These are phyloP conservation scores for Closterium sp. DNA, from an alignment of 139 green algal species.

Conservation along the genomic window DNA sequence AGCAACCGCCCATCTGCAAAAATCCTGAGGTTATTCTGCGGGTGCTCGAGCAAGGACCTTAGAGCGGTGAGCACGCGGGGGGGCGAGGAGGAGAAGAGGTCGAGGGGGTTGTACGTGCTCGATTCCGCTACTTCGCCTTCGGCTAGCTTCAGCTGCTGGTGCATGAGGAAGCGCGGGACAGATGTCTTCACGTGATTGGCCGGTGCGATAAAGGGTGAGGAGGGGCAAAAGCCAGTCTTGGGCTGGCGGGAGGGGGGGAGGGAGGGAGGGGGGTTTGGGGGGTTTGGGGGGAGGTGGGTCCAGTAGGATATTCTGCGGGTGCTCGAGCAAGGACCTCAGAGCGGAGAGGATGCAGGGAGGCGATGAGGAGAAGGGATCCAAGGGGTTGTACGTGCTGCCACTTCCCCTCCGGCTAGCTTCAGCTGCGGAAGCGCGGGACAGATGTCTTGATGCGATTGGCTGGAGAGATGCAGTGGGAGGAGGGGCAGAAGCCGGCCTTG, in stretches of 20 bases:
- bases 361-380: slow-evolving; percentile 48
- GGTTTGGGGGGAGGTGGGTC: too few relatives aligned
- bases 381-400: slow-evolving; percentile 68
- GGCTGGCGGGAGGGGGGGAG: too few relatives aligned
- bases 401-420: slow-evolving; percentile 21
- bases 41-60: slow-evolving; percentile 43
- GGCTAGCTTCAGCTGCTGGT: slow-evolving; percentile 38
- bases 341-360: slow-evolving; percentile 28
- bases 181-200: slow-evolving; percentile 17
- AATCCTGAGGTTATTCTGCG: slow-evolving; percentile 77
- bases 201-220: background rate
- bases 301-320: too few relatives aligned
- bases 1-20: slow-evolving; percentile 62
- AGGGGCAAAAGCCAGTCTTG: too few relatives aligned
- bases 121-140: slow-evolving; percentile 24
- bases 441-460: slow-evolving; percentile 15
- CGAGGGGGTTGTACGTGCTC: slow-evolving; percentile 70
- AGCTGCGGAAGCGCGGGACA: slow-evolving; percentile 21
- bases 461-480: background rate
- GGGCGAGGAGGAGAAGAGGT: slow-evolving; percentile 71
- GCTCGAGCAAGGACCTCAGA: background rate
- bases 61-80: slow-evolving; percentile 53
- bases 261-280: too few relatives aligned
- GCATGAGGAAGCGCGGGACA: slow-evolving; percentile 23
- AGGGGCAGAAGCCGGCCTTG: slow-evolving; percentile 4